These are phyloP conservation scores for Fusarium nurragi DNA, from an alignment of 2,329 filamentous ascomycete genomes.

Conservation along the genomic window DNA sequence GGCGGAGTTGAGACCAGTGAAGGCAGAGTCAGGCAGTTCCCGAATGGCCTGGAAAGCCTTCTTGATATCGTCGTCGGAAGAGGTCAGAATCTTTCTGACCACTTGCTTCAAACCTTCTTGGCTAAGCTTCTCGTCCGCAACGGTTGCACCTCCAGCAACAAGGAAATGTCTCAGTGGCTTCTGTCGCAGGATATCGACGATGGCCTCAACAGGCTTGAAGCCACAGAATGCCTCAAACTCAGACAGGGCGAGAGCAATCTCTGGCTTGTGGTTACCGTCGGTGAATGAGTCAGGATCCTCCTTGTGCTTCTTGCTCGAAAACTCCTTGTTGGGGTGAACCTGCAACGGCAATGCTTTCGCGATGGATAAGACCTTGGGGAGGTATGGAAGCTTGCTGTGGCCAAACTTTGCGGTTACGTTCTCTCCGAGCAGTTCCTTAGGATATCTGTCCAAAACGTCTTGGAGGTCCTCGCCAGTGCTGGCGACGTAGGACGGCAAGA, in stretches of 20 bases:
- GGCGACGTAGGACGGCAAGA: slow-evolving; percentile 71
- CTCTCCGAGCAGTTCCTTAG: slow-evolving; percentile 71
- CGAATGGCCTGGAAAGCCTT: slow-evolving; percentile 33
- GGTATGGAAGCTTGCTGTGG: slow-evolving; percentile 70
- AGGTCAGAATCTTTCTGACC: slow-evolving; percentile 62
- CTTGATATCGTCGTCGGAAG: slow-evolving; percentile 54
- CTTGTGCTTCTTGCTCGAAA: slow-evolving; percentile 71
- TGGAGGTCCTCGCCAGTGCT: slow-evolving; percentile 70
- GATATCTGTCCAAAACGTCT: slow-evolving; percentile 69
- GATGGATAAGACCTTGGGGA: slow-evolving; percentile 81
- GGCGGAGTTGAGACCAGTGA: slow-evolving; percentile 59
- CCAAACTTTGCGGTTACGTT: slow-evolving; percentile 69
- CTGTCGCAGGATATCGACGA: slow-evolving; percentile 67
- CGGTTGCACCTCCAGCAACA: slow-evolving; percentile 25
- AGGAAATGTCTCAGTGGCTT: slow-evolving; percentile 39
- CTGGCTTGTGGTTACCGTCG: slow-evolving; percentile 81
- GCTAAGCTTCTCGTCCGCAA: slow-evolving; percentile 53
- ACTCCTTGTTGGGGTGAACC: slow-evolving; percentile 75
- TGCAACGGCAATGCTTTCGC: slow-evolving; percentile 79
- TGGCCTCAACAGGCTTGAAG: slow-evolving; percentile 72
- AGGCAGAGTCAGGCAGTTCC: slow-evolving; percentile 58
- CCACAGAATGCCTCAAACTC: slow-evolving; percentile 81
- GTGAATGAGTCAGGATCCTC: slow-evolving; percentile 72
- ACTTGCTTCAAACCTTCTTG: slow-evolving; percentile 61
- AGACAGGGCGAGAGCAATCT: slow-evolving; percentile 77